phyloP scores from a whole-genome alignment of 257 asterid species.

The Penstemon eatonii region DNA sequence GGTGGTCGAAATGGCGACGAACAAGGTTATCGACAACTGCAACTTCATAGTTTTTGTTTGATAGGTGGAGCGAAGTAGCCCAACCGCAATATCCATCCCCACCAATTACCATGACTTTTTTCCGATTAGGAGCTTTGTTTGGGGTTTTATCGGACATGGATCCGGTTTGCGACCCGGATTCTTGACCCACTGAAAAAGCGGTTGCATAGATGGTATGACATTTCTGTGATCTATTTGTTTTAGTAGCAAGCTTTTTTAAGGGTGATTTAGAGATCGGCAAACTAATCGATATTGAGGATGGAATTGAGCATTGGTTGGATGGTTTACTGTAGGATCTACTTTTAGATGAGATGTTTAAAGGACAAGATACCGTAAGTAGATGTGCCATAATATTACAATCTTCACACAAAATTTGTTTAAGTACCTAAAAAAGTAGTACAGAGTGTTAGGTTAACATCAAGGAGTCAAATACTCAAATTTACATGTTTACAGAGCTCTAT shows the following conservation, averaged over 20 bases:
- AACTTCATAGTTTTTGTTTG: constrained; percentile 68
- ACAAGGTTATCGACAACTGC: constrained; percentile 84
- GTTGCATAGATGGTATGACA: constrained; percentile 22
- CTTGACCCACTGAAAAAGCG: constrained; percentile 56
- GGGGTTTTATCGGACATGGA: constrained; percentile 36
- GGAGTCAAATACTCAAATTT: background rate
- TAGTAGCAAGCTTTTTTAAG: constrained; percentile 28
- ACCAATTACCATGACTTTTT: constrained; percentile 91
- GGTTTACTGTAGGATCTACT: constrained; percentile 35
- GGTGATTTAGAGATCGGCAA: constrained; percentile 33
- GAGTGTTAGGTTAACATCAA: background rate
- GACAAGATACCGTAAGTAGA: constrained; percentile 58
- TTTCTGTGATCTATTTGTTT: constrained; percentile 27
- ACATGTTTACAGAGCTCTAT: no score
- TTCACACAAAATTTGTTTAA: constrained; percentile 9
- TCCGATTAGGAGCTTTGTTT: constrained; percentile 38
- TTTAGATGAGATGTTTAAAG: constrained; percentile 42
- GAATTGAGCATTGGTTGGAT: constrained; percentile 30
- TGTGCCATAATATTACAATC: constrained; percentile 57
- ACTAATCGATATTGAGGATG: constrained; percentile 39
- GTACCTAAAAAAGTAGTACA: constrained; percentile 37
- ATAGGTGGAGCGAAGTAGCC: constrained; percentile 78
- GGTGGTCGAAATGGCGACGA: constrained; percentile 87
- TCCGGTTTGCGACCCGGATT: constrained; percentile 39
- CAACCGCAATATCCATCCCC: constrained; percentile 96